phyloP scores from a whole-genome alignment of 2,329 filamentous ascomycete species.

The Malbranchea zuffiana region DNA sequence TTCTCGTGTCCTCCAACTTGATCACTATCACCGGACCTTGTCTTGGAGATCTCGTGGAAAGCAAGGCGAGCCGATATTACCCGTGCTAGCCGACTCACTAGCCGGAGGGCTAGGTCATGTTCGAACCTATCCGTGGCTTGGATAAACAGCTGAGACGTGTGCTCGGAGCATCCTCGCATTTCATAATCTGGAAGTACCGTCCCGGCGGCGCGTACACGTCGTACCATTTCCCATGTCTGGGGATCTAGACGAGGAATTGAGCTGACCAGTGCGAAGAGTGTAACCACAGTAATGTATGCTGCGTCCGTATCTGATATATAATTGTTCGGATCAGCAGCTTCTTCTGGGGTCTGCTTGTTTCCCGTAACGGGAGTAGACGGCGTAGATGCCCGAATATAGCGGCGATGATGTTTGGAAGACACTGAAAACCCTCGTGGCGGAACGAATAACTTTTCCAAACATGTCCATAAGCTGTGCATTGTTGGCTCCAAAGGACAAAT shows the following conservation, averaged over 20 bases:
- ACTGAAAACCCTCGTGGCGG: conserved; percentile 28
- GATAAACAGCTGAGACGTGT: conserved; percentile 24
- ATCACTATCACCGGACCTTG: conserved; percentile 22
- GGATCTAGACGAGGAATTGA: conserved; percentile 29
- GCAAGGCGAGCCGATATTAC: conserved; percentile 41
- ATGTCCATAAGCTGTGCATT: conserved; percentile 34
- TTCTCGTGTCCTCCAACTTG: conserved; percentile 23
- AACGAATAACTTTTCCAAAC: conserved; percentile 31
- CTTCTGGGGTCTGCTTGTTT: conserved; percentile 1
- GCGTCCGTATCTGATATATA: conserved; percentile 31
- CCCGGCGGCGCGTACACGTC: conserved; percentile 34
- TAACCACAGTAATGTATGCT: conserved; percentile 30
- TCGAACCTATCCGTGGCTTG: conserved; percentile 37
- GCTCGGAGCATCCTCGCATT: conserved; percentile 25
- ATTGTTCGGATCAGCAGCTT: conserved; percentile 15
- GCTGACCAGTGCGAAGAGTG: conserved; percentile 29
- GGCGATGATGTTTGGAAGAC: conserved; percentile 9
- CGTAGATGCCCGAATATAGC: conserved; percentile 20
- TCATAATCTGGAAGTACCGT: conserved; percentile 29
- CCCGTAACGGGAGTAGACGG: conserved; percentile 10
- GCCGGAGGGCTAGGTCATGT: conserved; percentile 41
- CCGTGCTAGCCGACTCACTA: conserved; percentile 40
- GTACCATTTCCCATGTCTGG: conserved; percentile 31
- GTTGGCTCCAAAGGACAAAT: conserved; percentile 33
- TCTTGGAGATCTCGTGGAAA: conserved; percentile 39